A percentile compares a stretch with the other conserved stretches of the same genome.
Evolutionary conservation across 352 stramenopile genomes (phyloP).

Genomic region (Pythium coloratum): DNA sequence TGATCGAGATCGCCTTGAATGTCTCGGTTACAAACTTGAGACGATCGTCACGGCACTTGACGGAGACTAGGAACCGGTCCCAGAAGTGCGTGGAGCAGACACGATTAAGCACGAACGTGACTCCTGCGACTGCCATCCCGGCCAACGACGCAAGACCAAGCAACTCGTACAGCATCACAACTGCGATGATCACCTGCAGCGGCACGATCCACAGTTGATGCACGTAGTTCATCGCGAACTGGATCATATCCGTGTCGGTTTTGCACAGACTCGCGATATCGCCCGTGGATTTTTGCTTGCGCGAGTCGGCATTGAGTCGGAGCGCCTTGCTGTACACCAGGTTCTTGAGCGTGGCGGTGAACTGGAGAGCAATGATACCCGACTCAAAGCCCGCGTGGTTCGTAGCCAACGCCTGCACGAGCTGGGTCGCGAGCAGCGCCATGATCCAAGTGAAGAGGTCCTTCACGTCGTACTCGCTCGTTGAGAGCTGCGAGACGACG

Average conservation of each 20-base stretch:
- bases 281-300: slow-evolving; percentile 49
- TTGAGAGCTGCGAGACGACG: slow-evolving; percentile 38
- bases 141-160: slow-evolving; percentile 44
- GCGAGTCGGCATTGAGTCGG: slow-evolving; percentile 39
- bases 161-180: slow-evolving; percentile 41
- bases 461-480: slow-evolving; percentile 19
- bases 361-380: slow-evolving; percentile 54
- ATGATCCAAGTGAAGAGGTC: slow-evolving; percentile 36
- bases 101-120: slow-evolving; percentile 41
- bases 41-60: no score
- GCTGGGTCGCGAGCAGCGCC: slow-evolving; percentile 41
- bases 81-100: no score
- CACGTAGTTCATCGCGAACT: slow-evolving; percentile 38
- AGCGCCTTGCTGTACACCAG: slow-evolving; percentile 57
- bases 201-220: slow-evolving; percentile 72
- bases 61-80: slow-evolving; percentile 43
- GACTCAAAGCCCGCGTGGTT: slow-evolving; percentile 47
- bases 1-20: slow-evolving; percentile 81
- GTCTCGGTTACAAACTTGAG: slow-evolving; percentile 47
- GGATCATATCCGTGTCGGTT: slow-evolving; percentile 46
- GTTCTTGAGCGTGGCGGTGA: slow-evolving; percentile 46
- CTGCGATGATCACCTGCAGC: slow-evolving; percentile 44
- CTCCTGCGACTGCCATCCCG: slow-evolving; percentile 43
- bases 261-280: slow-evolving; percentile 68
- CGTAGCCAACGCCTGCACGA: slow-evolving; percentile 54